Evolutionary conservation across 495 filamentous ascomycete genomes (phyloP).

Genomic region (Hyphodiscus hymeniophilus): DNA sequence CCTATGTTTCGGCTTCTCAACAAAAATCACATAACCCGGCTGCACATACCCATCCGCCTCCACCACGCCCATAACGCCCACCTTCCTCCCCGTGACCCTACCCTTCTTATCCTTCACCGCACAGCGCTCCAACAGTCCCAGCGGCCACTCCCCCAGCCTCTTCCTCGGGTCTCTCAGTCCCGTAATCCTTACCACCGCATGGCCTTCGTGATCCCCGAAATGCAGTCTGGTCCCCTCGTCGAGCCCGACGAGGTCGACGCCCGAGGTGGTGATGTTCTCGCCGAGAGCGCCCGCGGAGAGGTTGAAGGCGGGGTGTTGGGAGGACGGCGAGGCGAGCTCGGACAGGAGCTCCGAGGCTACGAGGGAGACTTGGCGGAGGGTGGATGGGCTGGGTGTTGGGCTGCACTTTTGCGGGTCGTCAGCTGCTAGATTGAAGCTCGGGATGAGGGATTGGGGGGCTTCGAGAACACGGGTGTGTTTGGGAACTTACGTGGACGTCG

Average conservation of each 20-base stretch:
- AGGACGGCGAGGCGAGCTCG: not conserved
- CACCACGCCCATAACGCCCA: slow-evolving; percentile 15
- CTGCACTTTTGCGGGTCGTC: too few relatives aligned
- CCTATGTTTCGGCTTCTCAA: slow-evolving; percentile 6
- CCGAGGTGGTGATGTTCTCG: slow-evolving; percentile 17
- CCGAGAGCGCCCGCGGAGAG: slow-evolving; percentile 10
- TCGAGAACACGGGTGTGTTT: too few relatives aligned
- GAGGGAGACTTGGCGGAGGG: slow-evolving; percentile 8
- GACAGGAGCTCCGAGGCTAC: slow-evolving; percentile 8
- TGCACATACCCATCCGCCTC: slow-evolving; percentile 9
- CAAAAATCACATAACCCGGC: slow-evolving; percentile 3
- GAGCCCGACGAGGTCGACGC: slow-evolving; percentile 8
- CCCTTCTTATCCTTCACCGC: slow-evolving; percentile 12
- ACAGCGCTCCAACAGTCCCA: slow-evolving; percentile 11
- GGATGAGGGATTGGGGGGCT: too few relatives aligned
- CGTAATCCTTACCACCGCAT: slow-evolving; percentile 14
- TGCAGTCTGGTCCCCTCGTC: slow-evolving; percentile 10
- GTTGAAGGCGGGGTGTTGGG: slow-evolving; percentile 1
- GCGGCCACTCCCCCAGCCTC: slow-evolving; percentile 9
- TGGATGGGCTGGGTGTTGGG: not conserved
- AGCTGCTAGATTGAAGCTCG: too few relatives aligned
- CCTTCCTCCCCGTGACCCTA: slow-evolving; percentile 10
- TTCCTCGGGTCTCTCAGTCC: slow-evolving; percentile 13
- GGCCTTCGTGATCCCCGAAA: slow-evolving; percentile 10
- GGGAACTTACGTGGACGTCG: slow-evolving; percentile 12